Evolutionary conservation across 768 basidiomycete species (phyloP).

Genomic region (Omphalotus guepiniiformis): DNA sequence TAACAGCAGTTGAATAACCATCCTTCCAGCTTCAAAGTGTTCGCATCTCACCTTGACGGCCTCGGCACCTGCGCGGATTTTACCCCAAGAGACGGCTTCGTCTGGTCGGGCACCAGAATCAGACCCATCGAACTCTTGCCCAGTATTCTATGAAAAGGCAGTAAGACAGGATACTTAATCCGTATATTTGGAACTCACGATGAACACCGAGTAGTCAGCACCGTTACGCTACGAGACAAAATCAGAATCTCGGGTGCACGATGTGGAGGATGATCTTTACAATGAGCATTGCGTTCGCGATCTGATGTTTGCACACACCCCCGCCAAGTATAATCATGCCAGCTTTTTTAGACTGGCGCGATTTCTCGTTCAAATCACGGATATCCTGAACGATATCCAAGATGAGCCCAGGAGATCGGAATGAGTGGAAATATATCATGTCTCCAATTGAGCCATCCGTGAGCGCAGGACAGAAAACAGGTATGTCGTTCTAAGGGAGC

Average conservation of each 20-base stretch:
- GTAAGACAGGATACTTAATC: neutral
- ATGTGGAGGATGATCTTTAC: constrained; percentile 40
- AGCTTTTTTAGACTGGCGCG: constrained; percentile 84
- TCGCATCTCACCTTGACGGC: constrained; percentile 64
- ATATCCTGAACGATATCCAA: constrained; percentile 97
- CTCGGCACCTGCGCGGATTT: constrained; percentile 84
- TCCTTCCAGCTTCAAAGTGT: too few relatives aligned
- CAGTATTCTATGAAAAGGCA: constrained; percentile 70
- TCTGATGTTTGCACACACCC: constrained; percentile 98
- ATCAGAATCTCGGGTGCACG: constrained; percentile 9
- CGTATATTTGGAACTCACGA: constrained; percentile 44
- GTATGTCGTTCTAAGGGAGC: constrained; percentile 82
- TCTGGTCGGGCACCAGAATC: constrained; percentile 97
- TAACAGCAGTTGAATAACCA: too few relatives aligned
- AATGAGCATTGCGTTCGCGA: constrained; percentile 99
- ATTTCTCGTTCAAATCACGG: constrained; percentile 83
- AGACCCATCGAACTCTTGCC: constrained; percentile 98
- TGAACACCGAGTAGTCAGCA: constrained; percentile 95
- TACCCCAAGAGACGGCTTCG: constrained; percentile 98
- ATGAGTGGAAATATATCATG: constrained; percentile 99
- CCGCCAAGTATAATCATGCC: constrained; percentile 99
- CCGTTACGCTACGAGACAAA: constrained; percentile 74
- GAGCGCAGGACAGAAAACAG: constrained; percentile 96
- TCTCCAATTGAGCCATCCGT: constrained; percentile 98
- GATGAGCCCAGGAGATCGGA: constrained; percentile 75